Conservation (phyloP, 2,329 filamentous ascomycete genomes). For the Orbilia brochopaga region DNA sequence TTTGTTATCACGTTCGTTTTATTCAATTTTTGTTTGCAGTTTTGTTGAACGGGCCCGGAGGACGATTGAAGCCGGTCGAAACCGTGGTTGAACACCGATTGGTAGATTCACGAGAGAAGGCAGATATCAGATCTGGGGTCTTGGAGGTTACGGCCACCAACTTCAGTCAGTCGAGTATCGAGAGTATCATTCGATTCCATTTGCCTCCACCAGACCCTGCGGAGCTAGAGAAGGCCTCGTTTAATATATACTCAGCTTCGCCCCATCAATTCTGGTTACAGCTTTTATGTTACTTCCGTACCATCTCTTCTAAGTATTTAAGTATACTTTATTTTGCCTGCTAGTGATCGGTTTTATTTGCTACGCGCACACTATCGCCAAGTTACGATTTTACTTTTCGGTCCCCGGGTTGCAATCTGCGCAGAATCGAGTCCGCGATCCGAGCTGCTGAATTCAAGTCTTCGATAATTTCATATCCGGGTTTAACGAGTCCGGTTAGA, state of each 20-base stretch:
- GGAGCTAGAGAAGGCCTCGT: conserved; percentile 18
- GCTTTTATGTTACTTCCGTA: conserved; percentile 17
- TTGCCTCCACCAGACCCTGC: conserved; percentile 41
- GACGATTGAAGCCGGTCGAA: conserved; percentile 2
- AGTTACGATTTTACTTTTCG: conserved; percentile 1
- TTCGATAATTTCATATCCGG: conserved; percentile 12
- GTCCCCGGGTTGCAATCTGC: background rate
- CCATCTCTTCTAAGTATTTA: background rate
- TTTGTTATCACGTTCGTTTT: conserved; percentile 41
- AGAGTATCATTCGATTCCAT: conserved; percentile 31
- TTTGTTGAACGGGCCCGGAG: conserved; percentile 16
- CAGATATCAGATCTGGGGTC: conserved; percentile 24
- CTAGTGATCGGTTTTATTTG: conserved; percentile 6
- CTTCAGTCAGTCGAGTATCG: conserved; percentile 27
- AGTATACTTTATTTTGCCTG: background rate
- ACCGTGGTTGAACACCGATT: conserved; percentile 30
- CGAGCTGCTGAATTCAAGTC: background rate
- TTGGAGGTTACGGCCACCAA: conserved; percentile 20
- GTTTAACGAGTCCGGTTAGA: conserved; percentile 24
- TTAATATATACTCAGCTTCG: conserved; percentile 31
- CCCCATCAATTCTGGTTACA: conserved; percentile 6
- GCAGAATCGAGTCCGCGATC: no score
- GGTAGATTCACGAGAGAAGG: conserved; percentile 21
- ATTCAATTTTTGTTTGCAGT: conserved; percentile 31
- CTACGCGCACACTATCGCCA: no score